A percentile compares a stretch with the other conserved stretches of the same genome.
Conservation (phyloP, 441 rosid genomes). For the Metrosideros polymorpha region DNA sequence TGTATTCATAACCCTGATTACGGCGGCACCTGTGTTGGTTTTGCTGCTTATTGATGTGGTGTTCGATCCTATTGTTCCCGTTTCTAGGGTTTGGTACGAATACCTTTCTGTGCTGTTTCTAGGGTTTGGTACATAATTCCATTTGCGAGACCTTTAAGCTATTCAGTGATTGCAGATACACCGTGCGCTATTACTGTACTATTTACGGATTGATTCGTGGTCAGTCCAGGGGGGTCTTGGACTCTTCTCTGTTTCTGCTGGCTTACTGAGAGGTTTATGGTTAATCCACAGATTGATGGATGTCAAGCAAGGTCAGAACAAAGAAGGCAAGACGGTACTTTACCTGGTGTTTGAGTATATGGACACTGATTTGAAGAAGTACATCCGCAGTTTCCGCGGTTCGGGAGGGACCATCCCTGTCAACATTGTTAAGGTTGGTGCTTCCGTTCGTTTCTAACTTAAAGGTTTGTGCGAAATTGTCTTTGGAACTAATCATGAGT, state of each 20-base stretch:
- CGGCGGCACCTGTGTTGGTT: background rate
- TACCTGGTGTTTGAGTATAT: constrained; percentile 94
- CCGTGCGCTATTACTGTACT: background rate
- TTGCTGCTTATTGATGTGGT: background rate
- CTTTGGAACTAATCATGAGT: background rate
- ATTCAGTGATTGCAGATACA: background rate
- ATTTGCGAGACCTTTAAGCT: background rate
- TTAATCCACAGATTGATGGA: constrained; percentile 51
- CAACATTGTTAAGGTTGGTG: constrained; percentile 43
- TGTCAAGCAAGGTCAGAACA: constrained; percentile 83
- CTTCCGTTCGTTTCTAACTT: background rate
- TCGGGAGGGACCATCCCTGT: constrained; percentile 45
- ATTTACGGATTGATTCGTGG: background rate
- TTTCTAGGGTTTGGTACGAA: background rate
- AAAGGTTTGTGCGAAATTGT: background rate
- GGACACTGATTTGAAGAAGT: constrained; percentile 95
- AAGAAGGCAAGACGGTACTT: constrained; percentile 86
- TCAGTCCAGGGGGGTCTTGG: background rate
- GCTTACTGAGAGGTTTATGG: background rate
- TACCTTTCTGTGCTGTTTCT: too few species aligned
- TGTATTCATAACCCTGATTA: background rate
- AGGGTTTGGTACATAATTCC: background rate
- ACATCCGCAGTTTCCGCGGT: constrained; percentile 62
- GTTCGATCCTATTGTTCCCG: background rate
- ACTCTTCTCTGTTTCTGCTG: background rate